phyloP scores from a whole-genome alignment of 2,329 filamentous ascomycete genomes.

The Paecilomyces formosus region DNA sequence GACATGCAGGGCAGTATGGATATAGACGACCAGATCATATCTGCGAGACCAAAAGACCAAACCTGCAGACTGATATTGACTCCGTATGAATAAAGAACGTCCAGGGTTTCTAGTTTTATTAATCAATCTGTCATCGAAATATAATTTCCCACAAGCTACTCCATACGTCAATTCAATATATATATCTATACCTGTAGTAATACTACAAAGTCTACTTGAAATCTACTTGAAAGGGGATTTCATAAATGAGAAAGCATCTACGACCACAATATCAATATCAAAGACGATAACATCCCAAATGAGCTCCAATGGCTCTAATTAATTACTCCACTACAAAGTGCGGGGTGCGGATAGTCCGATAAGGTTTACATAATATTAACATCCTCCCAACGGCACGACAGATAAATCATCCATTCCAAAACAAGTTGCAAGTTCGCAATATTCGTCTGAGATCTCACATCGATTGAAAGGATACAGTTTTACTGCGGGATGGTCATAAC shows the following conservation, averaged over 20 bases:
- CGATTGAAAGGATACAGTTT: neutral
- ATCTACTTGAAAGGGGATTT: too few relatives aligned
- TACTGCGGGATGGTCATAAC: neutral
- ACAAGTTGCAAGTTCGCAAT: neutral
- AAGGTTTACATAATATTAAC: neutral
- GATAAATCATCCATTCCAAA: neutral
- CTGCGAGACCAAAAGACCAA: constrained; percentile 54
- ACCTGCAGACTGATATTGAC: constrained; percentile 44
- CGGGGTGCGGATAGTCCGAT: neutral
- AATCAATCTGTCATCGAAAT: neutral
- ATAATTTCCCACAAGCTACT: too few relatives aligned
- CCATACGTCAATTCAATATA: too few relatives aligned
- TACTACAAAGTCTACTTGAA: too few relatives aligned
- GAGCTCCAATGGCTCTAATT: too few relatives aligned
- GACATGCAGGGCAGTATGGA: constrained; percentile 54
- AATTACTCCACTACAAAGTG: neutral
- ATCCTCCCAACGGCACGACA: neutral
- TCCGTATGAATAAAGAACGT: neutral
- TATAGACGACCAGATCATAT: constrained; percentile 62
- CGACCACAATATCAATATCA: too few relatives aligned
- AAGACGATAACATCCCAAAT: too few relatives aligned
- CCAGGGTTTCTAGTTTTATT: neutral
- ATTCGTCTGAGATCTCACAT: neutral
- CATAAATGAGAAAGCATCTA: too few relatives aligned
- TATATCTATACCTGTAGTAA: too few relatives aligned